Base-by-base conservation (phyloP, 208 protist genomes). In the Porcisia hertigi region DNA sequence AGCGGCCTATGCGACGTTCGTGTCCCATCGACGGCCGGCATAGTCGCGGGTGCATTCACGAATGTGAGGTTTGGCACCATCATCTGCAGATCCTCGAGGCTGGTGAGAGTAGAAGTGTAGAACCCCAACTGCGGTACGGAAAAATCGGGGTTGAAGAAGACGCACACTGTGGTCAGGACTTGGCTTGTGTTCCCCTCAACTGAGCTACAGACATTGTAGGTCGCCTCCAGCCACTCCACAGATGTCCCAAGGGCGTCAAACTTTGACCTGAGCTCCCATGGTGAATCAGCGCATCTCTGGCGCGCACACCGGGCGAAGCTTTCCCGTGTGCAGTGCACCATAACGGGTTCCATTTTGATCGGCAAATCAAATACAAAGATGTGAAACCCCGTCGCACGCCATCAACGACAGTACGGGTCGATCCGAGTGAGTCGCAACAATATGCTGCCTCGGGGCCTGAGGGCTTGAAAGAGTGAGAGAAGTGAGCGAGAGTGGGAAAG, bases 81-180 rank as follows among this genome's bases (percentile, higher is more conserved):
- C 55, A 8, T 18, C 7, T 41, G 71, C 47, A 88, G 63, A n/a
- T 80, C 82, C n/a, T 73, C 57, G 20, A 66, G 30, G 62, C 59
- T 62, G 23, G 78, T 30, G 43, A 71, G 57, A 8, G 64, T 30
- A 25, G 86, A 79, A 23, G 66, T 66, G 25, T 69, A 79, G 73
- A 92, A 87, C 71, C 85, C 81, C 30, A 92, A 52, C 60, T 92
- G 86, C 23, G 88, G 86, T 7, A 82, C 60, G 9, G 23, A 16
- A 39, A 65, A 77, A 39, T 75, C 57, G 30, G 65, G 45, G 53
- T 81, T 25, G 73, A 73, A 82, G 12, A 86, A 18, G 55, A 82
- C 36, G 25, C 55, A 80, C 39, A 76, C 74, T 2, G 73, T 81
- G 18, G 75, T 43, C 11, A 82, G 25, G 0, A 82, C 9, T 2